These are phyloP conservation scores for Termitomyces bulborhizus DNA, from an alignment of 768 basidiomycete species.

Conservation along the genomic window DNA sequence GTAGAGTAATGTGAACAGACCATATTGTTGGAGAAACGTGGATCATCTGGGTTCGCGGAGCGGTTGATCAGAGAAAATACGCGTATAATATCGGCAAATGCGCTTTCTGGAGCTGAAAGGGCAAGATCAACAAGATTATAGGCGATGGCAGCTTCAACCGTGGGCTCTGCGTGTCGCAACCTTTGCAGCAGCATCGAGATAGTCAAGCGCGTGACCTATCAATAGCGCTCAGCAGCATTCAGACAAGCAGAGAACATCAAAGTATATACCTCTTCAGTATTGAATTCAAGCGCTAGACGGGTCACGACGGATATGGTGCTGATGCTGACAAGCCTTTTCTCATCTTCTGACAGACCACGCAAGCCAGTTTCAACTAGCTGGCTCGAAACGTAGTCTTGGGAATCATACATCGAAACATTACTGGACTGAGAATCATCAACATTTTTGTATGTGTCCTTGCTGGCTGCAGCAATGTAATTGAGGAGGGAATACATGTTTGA, in stretches of 20 bases:
- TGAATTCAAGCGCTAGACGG: slow-evolving; percentile 80
- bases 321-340: slow-evolving; percentile 78
- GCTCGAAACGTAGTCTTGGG: slow-evolving; percentile 42
- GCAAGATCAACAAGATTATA: slow-evolving; percentile 90
- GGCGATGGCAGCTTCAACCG: slow-evolving; percentile 87
- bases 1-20: slow-evolving; percentile 27
- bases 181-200: slow-evolving; percentile 92
- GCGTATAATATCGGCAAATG: slow-evolving; percentile 79
- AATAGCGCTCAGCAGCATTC: background rate
- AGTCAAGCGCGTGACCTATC: slow-evolving; percentile 75
- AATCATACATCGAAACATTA: slow-evolving; percentile 33
- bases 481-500: slow-evolving; percentile 96
- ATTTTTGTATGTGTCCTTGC: slow-evolving; percentile 64
- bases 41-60: slow-evolving; percentile 84
- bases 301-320: slow-evolving; percentile 92
- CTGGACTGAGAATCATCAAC: slow-evolving; percentile 36
- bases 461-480: slow-evolving; percentile 84
- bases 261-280: slow-evolving; percentile 64
- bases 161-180: slow-evolving; percentile 76
- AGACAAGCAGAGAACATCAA: background rate
- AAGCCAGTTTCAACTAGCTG: slow-evolving; percentile 61
- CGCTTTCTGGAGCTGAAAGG: slow-evolving; percentile 63
- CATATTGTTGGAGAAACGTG: slow-evolving; percentile 86
- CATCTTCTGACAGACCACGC: slow-evolving; percentile 71
- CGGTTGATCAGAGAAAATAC: slow-evolving; percentile 83